These are phyloP conservation scores for Salvia hispanica DNA, from an alignment of 257 asterid genomes.

Conservation along the genomic window DNA sequence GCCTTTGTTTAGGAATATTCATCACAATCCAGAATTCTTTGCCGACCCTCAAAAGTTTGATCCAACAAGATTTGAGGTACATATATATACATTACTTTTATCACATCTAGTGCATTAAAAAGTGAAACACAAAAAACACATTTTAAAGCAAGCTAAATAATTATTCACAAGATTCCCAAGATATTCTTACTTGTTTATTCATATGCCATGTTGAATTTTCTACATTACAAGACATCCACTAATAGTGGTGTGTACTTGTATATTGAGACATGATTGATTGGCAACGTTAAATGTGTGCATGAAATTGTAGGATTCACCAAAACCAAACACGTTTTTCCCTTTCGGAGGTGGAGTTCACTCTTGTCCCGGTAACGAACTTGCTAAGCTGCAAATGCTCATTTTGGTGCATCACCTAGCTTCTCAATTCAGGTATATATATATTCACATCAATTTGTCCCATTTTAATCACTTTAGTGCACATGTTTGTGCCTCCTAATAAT, in stretches of 20 bases:
- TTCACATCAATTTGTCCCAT: no score
- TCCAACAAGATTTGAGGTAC: slow-evolving; percentile 83
- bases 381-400: slow-evolving; percentile 79
- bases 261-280: background rate
- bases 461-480: no score
- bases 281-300: slow-evolving; percentile 8
- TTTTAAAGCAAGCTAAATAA: no score
- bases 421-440: slow-evolving; percentile 53
- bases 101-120: no score
- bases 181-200: background rate
- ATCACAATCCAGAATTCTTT: slow-evolving; percentile 81
- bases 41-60: slow-evolving; percentile 69
- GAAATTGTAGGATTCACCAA: slow-evolving; percentile 51
- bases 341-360: slow-evolving; percentile 90
- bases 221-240: background rate
- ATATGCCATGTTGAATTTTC: background rate
- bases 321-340: slow-evolving; percentile 81
- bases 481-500: no score
- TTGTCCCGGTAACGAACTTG: slow-evolving; percentile 91
- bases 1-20: slow-evolving; percentile 93
- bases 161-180: background rate
- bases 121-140: no score
- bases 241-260: background rate
- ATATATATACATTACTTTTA: slow-evolving; percentile 31
- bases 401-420: slow-evolving; percentile 75